Conservation (phyloP, 805 yeast genomes). For the Starmerella khaoyaiensis region DNA sequence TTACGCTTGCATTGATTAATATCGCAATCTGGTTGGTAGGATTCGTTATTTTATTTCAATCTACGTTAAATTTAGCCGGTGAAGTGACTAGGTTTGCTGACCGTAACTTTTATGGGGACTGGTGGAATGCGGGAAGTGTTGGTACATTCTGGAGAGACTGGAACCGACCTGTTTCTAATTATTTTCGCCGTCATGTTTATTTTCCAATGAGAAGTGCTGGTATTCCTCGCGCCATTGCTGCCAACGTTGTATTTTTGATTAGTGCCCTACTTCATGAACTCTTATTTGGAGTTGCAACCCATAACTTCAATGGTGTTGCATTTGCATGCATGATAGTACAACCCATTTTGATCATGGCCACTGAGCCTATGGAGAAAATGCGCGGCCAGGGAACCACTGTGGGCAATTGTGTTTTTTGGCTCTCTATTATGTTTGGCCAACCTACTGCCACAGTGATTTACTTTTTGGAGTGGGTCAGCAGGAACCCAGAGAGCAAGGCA, state of each 20-base stretch:
- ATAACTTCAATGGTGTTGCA: conserved; percentile 36
- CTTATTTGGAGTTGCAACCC: conserved; percentile 37
- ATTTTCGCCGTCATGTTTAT: conserved; percentile 34
- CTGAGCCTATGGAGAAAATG: conserved; percentile 33
- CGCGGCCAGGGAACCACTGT: conserved; percentile 32
- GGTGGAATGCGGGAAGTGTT: conserved; percentile 42
- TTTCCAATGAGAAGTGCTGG: conserved; percentile 31
- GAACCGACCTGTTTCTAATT: conserved; percentile 35
- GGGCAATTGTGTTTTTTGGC: conserved; percentile 38
- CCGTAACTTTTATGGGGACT: conserved; percentile 35
- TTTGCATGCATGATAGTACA: conserved; percentile 35
- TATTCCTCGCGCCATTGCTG: conserved; percentile 23
- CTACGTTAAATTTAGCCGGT: conserved; percentile 33
- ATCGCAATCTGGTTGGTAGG: conserved; percentile 35
- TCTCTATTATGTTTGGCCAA: conserved; percentile 35
- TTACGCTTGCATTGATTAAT: conserved; percentile 32
- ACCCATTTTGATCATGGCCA: conserved; percentile 32
- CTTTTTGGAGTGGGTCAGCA: conserved; percentile 33
- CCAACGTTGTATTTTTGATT: conserved; percentile 32
- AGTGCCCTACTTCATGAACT: conserved; percentile 37
- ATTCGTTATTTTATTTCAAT: conserved; percentile 34
- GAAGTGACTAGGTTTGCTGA: conserved; percentile 36
- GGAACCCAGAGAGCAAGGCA: conserved; percentile 11
- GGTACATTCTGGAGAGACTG: conserved; percentile 37
- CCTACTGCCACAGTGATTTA: conserved; percentile 35